Conservation (phyloP, 805 yeast genomes). For the Lachancea cidri region DNA sequence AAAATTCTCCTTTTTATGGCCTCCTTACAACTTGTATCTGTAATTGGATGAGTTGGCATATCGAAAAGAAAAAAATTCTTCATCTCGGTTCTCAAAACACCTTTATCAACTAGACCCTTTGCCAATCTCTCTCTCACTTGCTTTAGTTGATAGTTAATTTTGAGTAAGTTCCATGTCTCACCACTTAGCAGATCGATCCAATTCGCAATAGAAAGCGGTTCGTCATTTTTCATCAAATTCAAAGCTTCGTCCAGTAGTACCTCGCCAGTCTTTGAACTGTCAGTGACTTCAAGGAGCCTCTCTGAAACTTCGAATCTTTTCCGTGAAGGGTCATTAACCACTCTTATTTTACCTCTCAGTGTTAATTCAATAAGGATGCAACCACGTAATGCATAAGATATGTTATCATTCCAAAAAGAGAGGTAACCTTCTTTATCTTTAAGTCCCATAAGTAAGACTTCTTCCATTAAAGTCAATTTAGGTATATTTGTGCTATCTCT, state of each 20-base stretch:
- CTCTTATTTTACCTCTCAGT: slow-evolving; percentile 78
- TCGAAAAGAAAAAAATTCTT: slow-evolving; percentile 91
- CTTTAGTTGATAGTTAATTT: slow-evolving; percentile 90
- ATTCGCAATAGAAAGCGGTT: slow-evolving; percentile 69
- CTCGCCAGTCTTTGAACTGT: slow-evolving; percentile 87
- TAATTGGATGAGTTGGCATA: slow-evolving; percentile 97
- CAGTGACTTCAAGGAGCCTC: slow-evolving; percentile 80
- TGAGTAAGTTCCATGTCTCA: slow-evolving; percentile 96
- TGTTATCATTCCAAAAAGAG: slow-evolving; percentile 97
- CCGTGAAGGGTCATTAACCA: slow-evolving; percentile 89
- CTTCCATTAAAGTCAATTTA: slow-evolving; percentile 89
- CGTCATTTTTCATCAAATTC: slow-evolving; percentile 82
- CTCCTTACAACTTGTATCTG: slow-evolving; percentile 81
- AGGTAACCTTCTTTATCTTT: slow-evolving; percentile 95
- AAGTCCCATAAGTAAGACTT: slow-evolving; percentile 85
- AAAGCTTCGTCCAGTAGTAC: slow-evolving; percentile 90
- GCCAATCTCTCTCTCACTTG: slow-evolving; percentile 96
- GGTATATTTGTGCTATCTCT: slow-evolving; percentile 47
- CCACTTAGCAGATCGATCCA: slow-evolving; percentile 95
- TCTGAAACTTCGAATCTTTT: slow-evolving; percentile 84
- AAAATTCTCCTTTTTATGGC: slow-evolving; percentile 69
- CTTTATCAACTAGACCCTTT: slow-evolving; percentile 95
- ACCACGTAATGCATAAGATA: slow-evolving; percentile 93
- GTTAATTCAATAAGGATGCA: slow-evolving; percentile 90
- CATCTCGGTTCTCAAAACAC: slow-evolving; percentile 91